These are phyloP conservation scores for Conoideocrella luteorostrata DNA, from an alignment of 2,329 filamentous ascomycete genomes.

Conservation along the genomic window DNA sequence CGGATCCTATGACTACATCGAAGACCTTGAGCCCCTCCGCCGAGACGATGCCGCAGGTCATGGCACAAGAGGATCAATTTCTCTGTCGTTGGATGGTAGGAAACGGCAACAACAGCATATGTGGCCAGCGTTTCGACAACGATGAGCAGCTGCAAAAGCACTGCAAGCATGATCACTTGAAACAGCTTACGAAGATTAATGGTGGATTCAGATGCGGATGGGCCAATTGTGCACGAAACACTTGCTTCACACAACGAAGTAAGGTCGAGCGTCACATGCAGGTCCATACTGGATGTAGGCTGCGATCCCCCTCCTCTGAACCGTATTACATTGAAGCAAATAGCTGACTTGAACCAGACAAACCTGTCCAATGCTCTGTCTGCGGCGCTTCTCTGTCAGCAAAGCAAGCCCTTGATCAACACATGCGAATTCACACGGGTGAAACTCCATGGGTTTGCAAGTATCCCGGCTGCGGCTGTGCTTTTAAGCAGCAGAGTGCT, in stretches of 20 bases:
- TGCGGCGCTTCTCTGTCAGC: conserved; percentile 58
- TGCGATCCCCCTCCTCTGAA: too few relatives aligned
- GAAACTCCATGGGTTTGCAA: conserved; percentile 57
- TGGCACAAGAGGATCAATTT: conserved; percentile 19
- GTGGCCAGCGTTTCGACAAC: conserved; percentile 31
- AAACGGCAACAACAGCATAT: conserved; percentile 16
- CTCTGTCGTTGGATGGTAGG: conserved; percentile 27
- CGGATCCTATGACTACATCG: not conserved
- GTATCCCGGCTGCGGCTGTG: conserved; percentile 42
- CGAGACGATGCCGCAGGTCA: conserved; percentile 11
- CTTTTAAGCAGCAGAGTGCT: conserved; percentile 62
- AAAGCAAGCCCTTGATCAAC: conserved; percentile 61
- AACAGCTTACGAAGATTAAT: conserved; percentile 34
- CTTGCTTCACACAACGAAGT: conserved; percentile 51
- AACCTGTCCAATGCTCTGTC: conserved; percentile 49
- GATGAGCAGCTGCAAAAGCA: conserved; percentile 50
- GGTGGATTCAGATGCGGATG: conserved; percentile 49
- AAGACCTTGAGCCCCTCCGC: not conserved
- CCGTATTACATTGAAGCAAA: too few relatives aligned
- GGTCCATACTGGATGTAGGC: conserved; percentile 57
- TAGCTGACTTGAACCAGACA: conserved; percentile 34
- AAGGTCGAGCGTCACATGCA: conserved; percentile 61
- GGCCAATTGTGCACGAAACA: conserved; percentile 47
- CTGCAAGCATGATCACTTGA: conserved; percentile 44
- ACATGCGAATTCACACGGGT: conserved; percentile 60